A percentile compares a stretch with the other conserved stretches of the same genome.
Evolutionary conservation across 768 basidiomycete genomes (phyloP).

Genomic region (Nidula microcarpa): DNA sequence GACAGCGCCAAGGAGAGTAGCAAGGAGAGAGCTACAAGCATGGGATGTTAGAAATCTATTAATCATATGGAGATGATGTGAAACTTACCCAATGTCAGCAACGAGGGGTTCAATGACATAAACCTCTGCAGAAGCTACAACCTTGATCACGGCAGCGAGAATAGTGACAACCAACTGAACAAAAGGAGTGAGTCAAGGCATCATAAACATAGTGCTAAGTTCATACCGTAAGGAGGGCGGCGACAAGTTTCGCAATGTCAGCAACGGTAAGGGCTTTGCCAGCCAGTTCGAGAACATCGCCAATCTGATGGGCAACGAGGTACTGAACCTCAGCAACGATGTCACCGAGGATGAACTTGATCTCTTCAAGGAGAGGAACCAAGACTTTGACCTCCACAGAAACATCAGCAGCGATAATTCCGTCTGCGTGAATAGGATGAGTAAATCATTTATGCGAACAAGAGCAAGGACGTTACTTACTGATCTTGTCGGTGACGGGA

Average conservation of each 20-base stretch:
- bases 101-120: conserved; percentile 5
- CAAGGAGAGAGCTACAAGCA: background rate
- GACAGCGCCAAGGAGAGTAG: background rate
- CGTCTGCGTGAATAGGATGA: conserved; percentile 3
- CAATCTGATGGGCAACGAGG: conserved; percentile 11
- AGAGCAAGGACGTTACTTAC: conserved; percentile 5
- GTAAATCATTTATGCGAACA: background rate
- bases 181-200: background rate
- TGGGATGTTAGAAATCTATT: no score
- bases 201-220: background rate
- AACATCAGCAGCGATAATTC: conserved; percentile 6
- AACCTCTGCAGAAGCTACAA: conserved; percentile 5
- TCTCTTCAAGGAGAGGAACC: conserved; percentile 8
- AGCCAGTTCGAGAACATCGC: conserved; percentile 4
- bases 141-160: conserved; percentile 6
- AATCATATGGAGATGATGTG: no score
- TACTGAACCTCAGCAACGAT: conserved; percentile 10
- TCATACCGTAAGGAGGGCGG: conserved; percentile 15
- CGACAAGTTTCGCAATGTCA: conserved; percentile 10
- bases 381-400: conserved; percentile 11
- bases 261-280: conserved; percentile 8
- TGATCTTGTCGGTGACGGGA: conserved; percentile 9
- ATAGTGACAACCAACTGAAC: conserved; percentile 14
- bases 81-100: conserved; percentile 12
- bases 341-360: conserved; percentile 9